Evolutionary conservation across 805 yeast genomes (phyloP), one percentile per base, ranked within the genome.

Genomic region (Debaryomyces maramus): DNA sequence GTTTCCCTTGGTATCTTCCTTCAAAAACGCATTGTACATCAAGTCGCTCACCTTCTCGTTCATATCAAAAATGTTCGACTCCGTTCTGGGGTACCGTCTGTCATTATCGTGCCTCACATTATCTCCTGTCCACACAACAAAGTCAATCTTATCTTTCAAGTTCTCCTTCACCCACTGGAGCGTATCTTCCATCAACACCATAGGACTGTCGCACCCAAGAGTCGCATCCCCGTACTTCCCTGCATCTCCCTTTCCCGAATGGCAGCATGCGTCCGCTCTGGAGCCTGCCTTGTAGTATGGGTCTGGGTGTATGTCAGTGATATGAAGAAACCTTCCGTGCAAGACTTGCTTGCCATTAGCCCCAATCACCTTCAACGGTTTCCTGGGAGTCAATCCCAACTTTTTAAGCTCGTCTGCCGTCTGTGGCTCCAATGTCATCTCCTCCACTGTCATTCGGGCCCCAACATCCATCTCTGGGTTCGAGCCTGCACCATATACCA

Each of bases 81-180:
- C 95, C 1, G 86, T 78, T 66, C 96, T 75, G 2, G 96, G 96
- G 52, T 65, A 63, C 15, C 58, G 56, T 55, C 95, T 69, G 61
- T 87, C 96, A 52, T 83, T 85, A 58, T 87, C 95, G 58, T 87
- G 96, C 40, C 95, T 72, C 33, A 85, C 78, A 52, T 87, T 88
- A 61, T 88, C 96, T 22, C 96, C 96, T 0, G 96, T 87, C 96
- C 96, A 88, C 10, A 88, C 75, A 9, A 88, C 82, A 61, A 88
- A 88, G 58, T 88, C 96, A 35, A 88, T 81, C 48, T 87, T 80
- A 58, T 85, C 93, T 44, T 71, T 77, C 43, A 88, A 58, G 44
- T 86, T 80, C 9, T 70, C 67, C 15, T 70, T 60, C 2, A 88
- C 65, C 93, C 95, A 88, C 21, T 72, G 57, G 39, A 88, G 61